Conservation (phyloP, 768 basidiomycete genomes). For the Podaxis rugospora region DNA sequence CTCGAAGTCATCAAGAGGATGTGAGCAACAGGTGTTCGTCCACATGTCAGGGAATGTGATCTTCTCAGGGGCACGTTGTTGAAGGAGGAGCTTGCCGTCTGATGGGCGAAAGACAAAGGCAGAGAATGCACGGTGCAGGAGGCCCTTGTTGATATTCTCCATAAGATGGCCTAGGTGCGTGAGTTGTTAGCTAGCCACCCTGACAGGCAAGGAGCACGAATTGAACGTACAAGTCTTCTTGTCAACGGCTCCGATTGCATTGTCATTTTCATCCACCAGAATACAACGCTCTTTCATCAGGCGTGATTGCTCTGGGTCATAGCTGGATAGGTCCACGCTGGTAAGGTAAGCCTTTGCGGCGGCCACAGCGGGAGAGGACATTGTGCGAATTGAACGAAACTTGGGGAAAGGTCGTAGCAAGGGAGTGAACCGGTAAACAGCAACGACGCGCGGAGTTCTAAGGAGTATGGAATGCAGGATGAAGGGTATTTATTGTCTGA, state of each 20-base stretch:
- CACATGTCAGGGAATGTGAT: slow-evolving; percentile 99
- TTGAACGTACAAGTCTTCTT: slow-evolving; percentile 88
- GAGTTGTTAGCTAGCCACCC: neutral
- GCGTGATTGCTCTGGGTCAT: slow-evolving; percentile 90
- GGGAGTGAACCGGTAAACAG: neutral
- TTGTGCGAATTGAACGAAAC: slow-evolving; percentile 18
- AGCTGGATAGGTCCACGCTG: slow-evolving; percentile 71
- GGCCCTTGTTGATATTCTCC: slow-evolving; percentile 91
- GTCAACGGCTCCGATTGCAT: slow-evolving; percentile 78
- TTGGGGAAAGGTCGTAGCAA: neutral
- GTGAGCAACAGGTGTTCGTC: slow-evolving; percentile 99
- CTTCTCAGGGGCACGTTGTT: slow-evolving; percentile 96
- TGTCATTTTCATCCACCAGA: slow-evolving; percentile 85
- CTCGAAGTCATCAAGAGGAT: slow-evolving; percentile 90
- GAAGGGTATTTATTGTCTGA: slow-evolving; percentile 3
- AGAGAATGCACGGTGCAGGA: slow-evolving; percentile 97
- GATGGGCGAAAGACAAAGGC: slow-evolving; percentile 94
- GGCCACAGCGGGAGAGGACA: slow-evolving; percentile 57
- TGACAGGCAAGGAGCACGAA: neutral
- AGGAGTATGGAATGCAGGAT: neutral
- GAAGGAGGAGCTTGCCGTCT: slow-evolving; percentile 89
- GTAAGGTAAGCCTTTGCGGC: slow-evolving; percentile 65
- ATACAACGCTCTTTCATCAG: slow-evolving; percentile 97
- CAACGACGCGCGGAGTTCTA: neutral
- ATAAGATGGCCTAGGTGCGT: slow-evolving; percentile 79